phyloP scores from a whole-genome alignment of 768 basidiomycete genomes.

The Lactarius indigo region DNA sequence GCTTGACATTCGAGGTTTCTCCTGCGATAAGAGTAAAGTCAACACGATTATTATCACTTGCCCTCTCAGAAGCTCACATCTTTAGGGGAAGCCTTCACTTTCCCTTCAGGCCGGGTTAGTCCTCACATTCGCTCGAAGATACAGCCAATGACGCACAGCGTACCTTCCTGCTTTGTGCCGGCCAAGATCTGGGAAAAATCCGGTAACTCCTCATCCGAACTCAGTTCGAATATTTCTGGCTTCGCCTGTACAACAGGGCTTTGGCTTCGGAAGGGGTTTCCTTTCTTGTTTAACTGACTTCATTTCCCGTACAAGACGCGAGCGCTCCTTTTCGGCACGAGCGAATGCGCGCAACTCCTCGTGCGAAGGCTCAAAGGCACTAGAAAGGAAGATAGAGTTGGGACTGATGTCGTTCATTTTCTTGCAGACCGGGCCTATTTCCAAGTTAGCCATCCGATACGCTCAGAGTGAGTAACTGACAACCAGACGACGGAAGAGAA shows the following conservation, averaged over 20 bases:
- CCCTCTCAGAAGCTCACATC: neutral
- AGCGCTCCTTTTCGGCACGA: slow-evolving; percentile 28
- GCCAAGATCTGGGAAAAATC: slow-evolving; percentile 44
- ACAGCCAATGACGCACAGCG: neutral
- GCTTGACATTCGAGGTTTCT: neutral
- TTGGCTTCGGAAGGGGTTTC: slow-evolving; percentile 24
- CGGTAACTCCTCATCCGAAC: slow-evolving; percentile 48
- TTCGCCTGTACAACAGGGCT: slow-evolving; percentile 15
- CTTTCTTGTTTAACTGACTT: neutral
- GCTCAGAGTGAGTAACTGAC: neutral
- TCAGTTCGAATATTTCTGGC: slow-evolving; percentile 26
- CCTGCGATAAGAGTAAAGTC: neutral
- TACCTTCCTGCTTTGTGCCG: slow-evolving; percentile 14
- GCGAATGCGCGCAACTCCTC: slow-evolving; percentile 48
- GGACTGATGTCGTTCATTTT: slow-evolving; percentile 54
- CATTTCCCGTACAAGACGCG: slow-evolving; percentile 1
- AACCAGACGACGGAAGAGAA: neutral
- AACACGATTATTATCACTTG: neutral
- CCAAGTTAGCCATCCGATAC: neutral
- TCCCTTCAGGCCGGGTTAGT: neutral
- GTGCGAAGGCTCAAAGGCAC: slow-evolving; percentile 65
- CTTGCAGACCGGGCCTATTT: slow-evolving; percentile 63
- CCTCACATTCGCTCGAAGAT: neutral
- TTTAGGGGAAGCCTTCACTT: neutral
- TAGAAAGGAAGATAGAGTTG: slow-evolving; percentile 53